Evolutionary conservation across 2,329 filamentous ascomycete genomes (phyloP).

Genomic region (Aspergillus thermomutatus): DNA sequence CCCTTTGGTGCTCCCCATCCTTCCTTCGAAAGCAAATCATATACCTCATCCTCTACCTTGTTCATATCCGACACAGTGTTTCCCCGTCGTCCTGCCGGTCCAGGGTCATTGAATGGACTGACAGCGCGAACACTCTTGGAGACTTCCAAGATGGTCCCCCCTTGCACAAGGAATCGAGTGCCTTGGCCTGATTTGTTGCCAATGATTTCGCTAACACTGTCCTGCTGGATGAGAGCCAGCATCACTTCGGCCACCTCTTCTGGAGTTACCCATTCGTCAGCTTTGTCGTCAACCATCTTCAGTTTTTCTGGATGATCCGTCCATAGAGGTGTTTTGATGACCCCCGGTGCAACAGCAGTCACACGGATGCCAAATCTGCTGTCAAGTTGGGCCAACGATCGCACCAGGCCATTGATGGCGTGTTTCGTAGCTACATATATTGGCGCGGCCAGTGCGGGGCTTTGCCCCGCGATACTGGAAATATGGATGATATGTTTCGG

Average conservation of each 20-base stretch:
- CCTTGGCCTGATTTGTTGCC: constrained; percentile 30
- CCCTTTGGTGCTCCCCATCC: constrained; percentile 47
- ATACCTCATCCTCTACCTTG: constrained; percentile 48
- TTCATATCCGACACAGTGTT: constrained; percentile 44
- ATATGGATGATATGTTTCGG: constrained; percentile 48
- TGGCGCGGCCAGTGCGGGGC: constrained; percentile 36
- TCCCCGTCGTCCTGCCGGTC: constrained; percentile 47
- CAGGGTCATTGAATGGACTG: constrained; percentile 51
- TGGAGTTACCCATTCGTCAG: constrained; percentile 57
- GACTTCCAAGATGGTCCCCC: constrained; percentile 56
- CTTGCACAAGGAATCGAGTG: constrained; percentile 36
- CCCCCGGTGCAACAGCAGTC: constrained; percentile 58
- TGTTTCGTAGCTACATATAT: constrained; percentile 51
- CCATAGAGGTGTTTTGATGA: constrained; percentile 62
- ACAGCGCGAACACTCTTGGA: constrained; percentile 53
- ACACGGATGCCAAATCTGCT: constrained; percentile 51
- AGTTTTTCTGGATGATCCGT: constrained; percentile 61
- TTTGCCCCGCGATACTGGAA: constrained; percentile 47
- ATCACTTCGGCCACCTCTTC: constrained; percentile 60
- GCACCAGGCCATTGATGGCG: constrained; percentile 48
- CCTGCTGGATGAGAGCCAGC: constrained; percentile 53
- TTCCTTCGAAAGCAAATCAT: constrained; percentile 44
- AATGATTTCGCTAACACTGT: constrained; percentile 37
- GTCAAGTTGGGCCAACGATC: constrained; percentile 51
- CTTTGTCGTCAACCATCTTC: constrained; percentile 45